These are phyloP conservation scores for Saprolegnia parasitica DNA, from an alignment of 352 stramenopile species.

Conservation along the genomic window DNA sequence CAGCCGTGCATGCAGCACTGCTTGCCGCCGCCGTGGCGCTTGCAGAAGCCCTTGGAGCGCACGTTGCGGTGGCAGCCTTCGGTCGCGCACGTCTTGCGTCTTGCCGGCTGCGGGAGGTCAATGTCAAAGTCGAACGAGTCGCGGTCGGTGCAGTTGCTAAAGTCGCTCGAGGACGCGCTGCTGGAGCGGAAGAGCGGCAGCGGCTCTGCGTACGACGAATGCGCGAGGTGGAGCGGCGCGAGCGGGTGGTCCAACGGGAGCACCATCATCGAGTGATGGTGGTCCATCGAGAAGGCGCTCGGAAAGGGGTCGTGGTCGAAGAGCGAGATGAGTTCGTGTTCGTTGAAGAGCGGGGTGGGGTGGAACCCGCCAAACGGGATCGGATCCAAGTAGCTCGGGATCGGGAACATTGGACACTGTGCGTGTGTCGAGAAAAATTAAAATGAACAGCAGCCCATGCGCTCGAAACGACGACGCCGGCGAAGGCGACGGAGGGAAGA, in stretches of 20 bases:
- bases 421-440: neutral
- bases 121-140: neutral
- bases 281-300: neutral
- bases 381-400: neutral
- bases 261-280: neutral
- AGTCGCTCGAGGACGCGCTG: neutral
- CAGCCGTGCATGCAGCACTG: constrained; percentile 81
- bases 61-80: constrained; percentile 63
- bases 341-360: neutral
- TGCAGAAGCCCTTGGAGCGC: constrained; percentile 82
- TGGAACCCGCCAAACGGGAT: neutral
- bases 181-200: neutral
- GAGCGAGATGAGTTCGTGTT: neutral
- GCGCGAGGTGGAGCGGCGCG: neutral
- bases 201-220: neutral
- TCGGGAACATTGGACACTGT: neutral
- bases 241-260: neutral
- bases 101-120: neutral
- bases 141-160: neutral
- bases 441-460: neutral
- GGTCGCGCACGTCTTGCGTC: constrained; percentile 51
- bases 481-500: neutral
- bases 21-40: constrained; percentile 73
- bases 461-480: too few relatives aligned
- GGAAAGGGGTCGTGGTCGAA: neutral